These are phyloP conservation scores for Epichloe scottii DNA, from an alignment of 2,329 filamentous ascomycete species.

Conservation along the genomic window DNA sequence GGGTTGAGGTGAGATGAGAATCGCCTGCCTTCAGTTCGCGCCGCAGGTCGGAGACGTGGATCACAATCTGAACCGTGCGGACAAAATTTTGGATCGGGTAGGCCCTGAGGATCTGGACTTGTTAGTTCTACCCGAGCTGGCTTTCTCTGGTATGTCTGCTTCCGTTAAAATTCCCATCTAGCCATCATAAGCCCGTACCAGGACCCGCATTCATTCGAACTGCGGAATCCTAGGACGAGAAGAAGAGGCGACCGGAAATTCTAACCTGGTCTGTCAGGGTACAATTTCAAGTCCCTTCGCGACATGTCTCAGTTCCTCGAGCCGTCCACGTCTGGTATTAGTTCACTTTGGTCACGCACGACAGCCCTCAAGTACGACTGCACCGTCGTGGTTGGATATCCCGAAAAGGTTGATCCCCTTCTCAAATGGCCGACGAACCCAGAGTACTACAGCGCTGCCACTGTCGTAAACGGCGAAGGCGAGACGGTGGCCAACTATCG, in stretches of 20 bases:
- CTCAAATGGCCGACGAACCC: conserved; percentile 35
- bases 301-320: conserved; percentile 61
- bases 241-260: too few species aligned
- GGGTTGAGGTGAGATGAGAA: conserved; percentile 35
- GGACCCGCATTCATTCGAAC: background rate
- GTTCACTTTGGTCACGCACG: conserved; percentile 57
- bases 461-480: conserved; percentile 45
- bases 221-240: background rate
- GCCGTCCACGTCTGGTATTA: conserved; percentile 49
- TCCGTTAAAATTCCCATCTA: too few species aligned
- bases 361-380: conserved; percentile 55
- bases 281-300: conserved; percentile 61
- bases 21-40: conserved; percentile 60
- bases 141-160: conserved; percentile 49
- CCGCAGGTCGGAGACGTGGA: conserved; percentile 57
- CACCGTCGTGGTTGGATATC: conserved; percentile 59
- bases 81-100: conserved; percentile 45
- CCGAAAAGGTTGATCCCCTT: conserved; percentile 48
- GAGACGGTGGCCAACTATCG: conserved; percentile 49
- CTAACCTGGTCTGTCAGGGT: conserved; percentile 34
- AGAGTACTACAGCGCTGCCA: conserved; percentile 41
- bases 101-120: conserved; percentile 48
- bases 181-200: too few species aligned
- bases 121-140: conserved; percentile 63
- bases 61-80: conserved; percentile 57